Base-by-base conservation (phyloP, 352 stramenopile species). In the Phytophthora sansomeana region DNA sequence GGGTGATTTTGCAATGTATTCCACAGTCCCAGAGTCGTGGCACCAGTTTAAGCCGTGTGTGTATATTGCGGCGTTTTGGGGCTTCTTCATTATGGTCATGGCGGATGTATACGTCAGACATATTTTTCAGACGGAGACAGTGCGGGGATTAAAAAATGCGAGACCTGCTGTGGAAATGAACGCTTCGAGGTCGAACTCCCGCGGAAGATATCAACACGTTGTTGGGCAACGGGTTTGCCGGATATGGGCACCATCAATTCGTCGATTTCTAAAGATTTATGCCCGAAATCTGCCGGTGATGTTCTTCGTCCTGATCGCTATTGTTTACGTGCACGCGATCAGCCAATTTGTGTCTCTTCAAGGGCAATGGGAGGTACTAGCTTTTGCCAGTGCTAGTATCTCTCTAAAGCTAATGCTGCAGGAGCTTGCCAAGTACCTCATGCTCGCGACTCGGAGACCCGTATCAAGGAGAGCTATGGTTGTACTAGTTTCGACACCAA, bases 401-500 rank as follows among this genome's bases (percentile, higher is more conserved):
- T 26, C 29, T 2, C 52, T 69, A 26, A 69, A 69, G 29, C 10
- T 69, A 4, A 29, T 19, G 4, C 28, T 69, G 38, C 61, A 69
- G 32, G 52, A 69, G 47, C 42, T 58, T n/a, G 52, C 52, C 14
- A 69, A 69, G 46, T 19, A 46, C 2, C 38, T 63, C 14, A 16
- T 69, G 36, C 19, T 52, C 6, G 29, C 19, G 36, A 33, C 26
- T 21, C 48, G 21, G 10, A 49, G 38, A 8, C 46, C 48, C 21
- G 17, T 66, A 3, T 46, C 47, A 16, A 48, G 14, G 21, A 35
- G 36, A 53, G 39, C 47, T 2, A 75, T 75, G 61, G 43, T 58
- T 4, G 29, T 44, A 3, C 36, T 75, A 11, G 63, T 80, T 10
- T 50, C 55, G 5, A 64, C 72, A 7, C 67, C 73, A 6, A 77